Conservation (phyloP, 495 filamentous ascomycete species). For the Annulohypoxylon bovei region DNA sequence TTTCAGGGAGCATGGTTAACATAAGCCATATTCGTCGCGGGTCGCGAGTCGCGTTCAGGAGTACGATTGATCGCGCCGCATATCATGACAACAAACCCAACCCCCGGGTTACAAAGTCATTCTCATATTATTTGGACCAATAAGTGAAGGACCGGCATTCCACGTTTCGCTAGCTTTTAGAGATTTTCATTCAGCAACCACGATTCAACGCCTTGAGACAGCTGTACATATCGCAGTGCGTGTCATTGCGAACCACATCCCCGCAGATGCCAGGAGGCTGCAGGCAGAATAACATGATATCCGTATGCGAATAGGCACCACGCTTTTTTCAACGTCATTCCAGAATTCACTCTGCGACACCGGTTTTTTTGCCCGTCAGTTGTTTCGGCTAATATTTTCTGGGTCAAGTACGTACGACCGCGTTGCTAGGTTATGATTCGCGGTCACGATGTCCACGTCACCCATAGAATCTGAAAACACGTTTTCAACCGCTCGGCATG, state of each 20-base stretch:
- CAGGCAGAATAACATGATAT: background rate
- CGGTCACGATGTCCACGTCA: slow-evolving; percentile 41
- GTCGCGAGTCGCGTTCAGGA: slow-evolving; percentile 18
- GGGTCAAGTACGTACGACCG: slow-evolving; percentile 1
- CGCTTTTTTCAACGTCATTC: background rate
- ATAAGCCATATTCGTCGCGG: background rate
- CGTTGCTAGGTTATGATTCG: slow-evolving; percentile 37
- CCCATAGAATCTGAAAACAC: slow-evolving; percentile 33
- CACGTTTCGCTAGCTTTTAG: slow-evolving; percentile 22
- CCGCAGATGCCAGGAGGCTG: background rate
- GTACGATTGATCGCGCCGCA: slow-evolving; percentile 8
- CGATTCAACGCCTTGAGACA: slow-evolving; percentile 36
- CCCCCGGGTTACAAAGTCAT: slow-evolving; percentile 17
- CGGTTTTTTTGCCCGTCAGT: slow-evolving; percentile 1
- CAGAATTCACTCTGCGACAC: background rate
- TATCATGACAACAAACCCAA: slow-evolving; percentile 33
- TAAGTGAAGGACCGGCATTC: background rate
- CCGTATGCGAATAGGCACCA: slow-evolving; percentile 7
- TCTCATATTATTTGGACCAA: background rate
- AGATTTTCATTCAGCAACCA: slow-evolving; percentile 36
- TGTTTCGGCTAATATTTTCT: slow-evolving; percentile 4
- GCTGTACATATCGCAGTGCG: slow-evolving; percentile 21
- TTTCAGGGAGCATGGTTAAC: background rate
- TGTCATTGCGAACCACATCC: slow-evolving; percentile 13
- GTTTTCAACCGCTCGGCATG: slow-evolving; percentile 23